Evolutionary conservation across 1,139 yeast genomes (phyloP).

Genomic region (Hanseniaspora sp.): DNA sequence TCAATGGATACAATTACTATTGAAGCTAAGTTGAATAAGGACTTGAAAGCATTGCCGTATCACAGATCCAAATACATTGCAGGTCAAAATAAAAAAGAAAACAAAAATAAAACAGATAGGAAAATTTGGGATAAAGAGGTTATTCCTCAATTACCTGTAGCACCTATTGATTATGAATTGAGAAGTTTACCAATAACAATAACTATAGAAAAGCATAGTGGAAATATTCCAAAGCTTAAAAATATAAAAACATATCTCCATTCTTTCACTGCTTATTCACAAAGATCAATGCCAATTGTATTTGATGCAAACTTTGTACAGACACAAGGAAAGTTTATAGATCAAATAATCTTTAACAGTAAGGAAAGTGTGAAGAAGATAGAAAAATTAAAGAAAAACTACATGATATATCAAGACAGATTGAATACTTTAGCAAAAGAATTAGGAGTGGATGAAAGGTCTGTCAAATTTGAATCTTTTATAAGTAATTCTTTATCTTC

Average conservation of each 20-base stretch:
- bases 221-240: background rate
- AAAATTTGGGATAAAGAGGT: slow-evolving; percentile 9
- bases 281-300: slow-evolving; percentile 29
- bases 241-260: slow-evolving; percentile 18
- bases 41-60: slow-evolving; percentile 5
- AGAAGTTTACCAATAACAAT: slow-evolving; percentile 7
- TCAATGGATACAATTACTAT: background rate
- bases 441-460: slow-evolving; percentile 16
- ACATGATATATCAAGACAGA: slow-evolving; percentile 19
- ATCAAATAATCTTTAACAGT: slow-evolving; percentile 8
- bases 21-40: slow-evolving; percentile 3
- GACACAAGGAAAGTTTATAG: slow-evolving; percentile 19
- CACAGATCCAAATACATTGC: slow-evolving; percentile 9
- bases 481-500: slow-evolving; percentile 21
- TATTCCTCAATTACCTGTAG: background rate
- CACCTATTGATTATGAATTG: background rate
- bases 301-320: slow-evolving; percentile 25
- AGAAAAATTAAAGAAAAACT: slow-evolving; percentile 18
- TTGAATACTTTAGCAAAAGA: slow-evolving; percentile 22
- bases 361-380: slow-evolving; percentile 17
- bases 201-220: background rate
- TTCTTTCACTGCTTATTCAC: slow-evolving; percentile 27
- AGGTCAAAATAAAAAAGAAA: background rate
- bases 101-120: slow-evolving; percentile 4
- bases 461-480: slow-evolving; percentile 23